phyloP scores from a whole-genome alignment of 2,329 filamentous ascomycete species.

The Thermothelomyces thermophilus region DNA sequence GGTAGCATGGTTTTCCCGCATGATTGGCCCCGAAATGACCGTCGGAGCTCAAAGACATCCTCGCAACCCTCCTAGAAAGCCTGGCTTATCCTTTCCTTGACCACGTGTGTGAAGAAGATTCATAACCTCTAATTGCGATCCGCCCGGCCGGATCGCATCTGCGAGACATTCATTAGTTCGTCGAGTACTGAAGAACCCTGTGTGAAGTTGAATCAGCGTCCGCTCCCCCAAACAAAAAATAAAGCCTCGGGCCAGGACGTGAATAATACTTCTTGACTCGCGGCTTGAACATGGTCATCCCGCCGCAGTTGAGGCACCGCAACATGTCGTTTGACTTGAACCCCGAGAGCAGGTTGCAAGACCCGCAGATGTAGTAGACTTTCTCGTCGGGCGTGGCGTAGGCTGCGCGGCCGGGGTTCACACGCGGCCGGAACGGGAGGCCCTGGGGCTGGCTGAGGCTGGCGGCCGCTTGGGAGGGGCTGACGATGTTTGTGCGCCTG shows the following conservation, averaged over 20 bases:
- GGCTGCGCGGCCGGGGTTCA: background rate
- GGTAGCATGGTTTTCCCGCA: background rate
- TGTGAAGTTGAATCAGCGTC: background rate
- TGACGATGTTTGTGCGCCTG: background rate
- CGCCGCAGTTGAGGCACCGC: conserved; percentile 8
- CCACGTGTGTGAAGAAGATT: too few species aligned
- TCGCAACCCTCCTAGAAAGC: too few species aligned
- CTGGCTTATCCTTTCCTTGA: background rate
- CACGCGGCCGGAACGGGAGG: background rate
- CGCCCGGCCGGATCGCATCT: background rate
- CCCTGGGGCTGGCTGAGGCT: background rate
- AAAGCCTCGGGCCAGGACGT: too few species aligned
- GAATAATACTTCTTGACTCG: conserved; percentile 3
- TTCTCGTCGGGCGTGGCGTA: conserved; percentile 6
- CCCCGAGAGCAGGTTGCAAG: background rate
- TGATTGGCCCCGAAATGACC: background rate
- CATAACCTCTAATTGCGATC: background rate
- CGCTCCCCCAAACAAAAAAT: too few species aligned
- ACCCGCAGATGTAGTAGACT: conserved; percentile 6
- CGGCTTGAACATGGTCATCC: conserved; percentile 5
- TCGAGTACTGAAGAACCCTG: background rate
- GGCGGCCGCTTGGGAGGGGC: background rate
- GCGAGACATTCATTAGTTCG: background rate
- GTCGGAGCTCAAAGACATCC: background rate
- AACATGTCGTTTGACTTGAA: conserved; percentile 6